Percentiles rank a stretch among this genome's conserved stretches.
phyloP scores from a whole-genome alignment of 2,329 filamentous ascomycete genomes.

The Cercospora sesami region DNA sequence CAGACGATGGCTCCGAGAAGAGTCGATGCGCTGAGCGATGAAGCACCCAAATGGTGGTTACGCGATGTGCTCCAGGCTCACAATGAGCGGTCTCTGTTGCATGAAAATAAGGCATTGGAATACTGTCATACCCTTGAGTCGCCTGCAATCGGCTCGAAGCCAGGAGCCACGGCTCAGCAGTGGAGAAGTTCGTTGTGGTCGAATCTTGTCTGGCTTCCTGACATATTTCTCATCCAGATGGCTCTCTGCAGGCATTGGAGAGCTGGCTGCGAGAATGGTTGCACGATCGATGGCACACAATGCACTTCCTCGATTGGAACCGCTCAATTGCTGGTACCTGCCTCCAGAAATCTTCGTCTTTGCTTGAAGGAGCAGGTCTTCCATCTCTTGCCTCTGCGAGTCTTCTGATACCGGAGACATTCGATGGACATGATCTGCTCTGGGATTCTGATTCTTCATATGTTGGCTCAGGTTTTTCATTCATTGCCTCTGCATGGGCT shows the following conservation, averaged over 20 bases:
- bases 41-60: not conserved
- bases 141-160: not conserved
- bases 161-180: not conserved
- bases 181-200: not conserved
- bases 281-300: not conserved
- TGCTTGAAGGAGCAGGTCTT: not conserved
- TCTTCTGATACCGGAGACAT: not conserved
- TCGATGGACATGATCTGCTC: not conserved
- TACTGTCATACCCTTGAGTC: not conserved
- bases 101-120: not conserved
- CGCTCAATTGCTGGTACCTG: not conserved
- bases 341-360: not conserved
- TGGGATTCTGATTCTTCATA: not conserved
- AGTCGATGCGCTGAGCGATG: not conserved
- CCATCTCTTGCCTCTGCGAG: not conserved
- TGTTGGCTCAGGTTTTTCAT: not conserved
- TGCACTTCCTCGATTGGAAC: not conserved
- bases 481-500: not conserved
- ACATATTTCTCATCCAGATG: not conserved
- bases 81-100: not conserved
- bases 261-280: not conserved
- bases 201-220: not conserved
- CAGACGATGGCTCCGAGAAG: not conserved
- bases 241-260: not conserved
- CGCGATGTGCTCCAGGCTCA: not conserved